Percentiles rank a stretch among this genome's conserved stretches.
Conservation (phyloP, 73 alveolate species). For the Durusdinium trenchii region DNA sequence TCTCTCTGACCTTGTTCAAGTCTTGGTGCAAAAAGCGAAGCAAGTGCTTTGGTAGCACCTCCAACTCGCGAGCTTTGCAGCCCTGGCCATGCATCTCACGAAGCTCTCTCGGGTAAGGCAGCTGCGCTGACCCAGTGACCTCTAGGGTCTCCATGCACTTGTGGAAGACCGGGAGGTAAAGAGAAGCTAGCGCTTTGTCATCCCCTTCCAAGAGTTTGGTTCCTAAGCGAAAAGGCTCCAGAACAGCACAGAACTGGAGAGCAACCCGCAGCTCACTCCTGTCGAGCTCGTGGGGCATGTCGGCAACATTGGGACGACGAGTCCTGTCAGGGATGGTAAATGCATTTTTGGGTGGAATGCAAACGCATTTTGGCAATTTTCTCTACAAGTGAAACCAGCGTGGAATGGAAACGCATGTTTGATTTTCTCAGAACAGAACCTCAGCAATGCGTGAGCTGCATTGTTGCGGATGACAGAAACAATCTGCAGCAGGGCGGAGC, state of each 20-base stretch:
- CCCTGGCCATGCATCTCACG: neutral
- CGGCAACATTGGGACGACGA: neutral
- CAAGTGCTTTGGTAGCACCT: neutral
- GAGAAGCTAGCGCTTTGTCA: neutral
- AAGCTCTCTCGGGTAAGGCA: neutral
- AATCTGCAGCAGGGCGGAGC: neutral
- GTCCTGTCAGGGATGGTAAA: neutral
- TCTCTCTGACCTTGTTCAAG: neutral
- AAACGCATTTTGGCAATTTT: too few species aligned
- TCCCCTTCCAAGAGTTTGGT: neutral
- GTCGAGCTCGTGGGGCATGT: neutral
- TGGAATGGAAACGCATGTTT: neutral
- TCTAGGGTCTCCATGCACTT: neutral
- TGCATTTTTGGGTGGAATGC: neutral
- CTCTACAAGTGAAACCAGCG: too few species aligned
- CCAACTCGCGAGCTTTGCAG: neutral
- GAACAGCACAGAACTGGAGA: neutral
- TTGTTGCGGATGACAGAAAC: neutral
- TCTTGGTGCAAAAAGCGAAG: neutral
- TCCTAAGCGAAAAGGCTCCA: neutral
- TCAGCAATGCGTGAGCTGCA: neutral
- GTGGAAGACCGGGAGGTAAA: slow-evolving; percentile 2
- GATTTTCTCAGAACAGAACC: neutral
- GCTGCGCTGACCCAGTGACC: neutral
- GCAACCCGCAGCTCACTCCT: neutral